Evolutionary conservation across 306 rosid genomes (phyloP), one percentile per base, ranked within the genome.

Genomic region (Potentilla sterilis): DNA sequence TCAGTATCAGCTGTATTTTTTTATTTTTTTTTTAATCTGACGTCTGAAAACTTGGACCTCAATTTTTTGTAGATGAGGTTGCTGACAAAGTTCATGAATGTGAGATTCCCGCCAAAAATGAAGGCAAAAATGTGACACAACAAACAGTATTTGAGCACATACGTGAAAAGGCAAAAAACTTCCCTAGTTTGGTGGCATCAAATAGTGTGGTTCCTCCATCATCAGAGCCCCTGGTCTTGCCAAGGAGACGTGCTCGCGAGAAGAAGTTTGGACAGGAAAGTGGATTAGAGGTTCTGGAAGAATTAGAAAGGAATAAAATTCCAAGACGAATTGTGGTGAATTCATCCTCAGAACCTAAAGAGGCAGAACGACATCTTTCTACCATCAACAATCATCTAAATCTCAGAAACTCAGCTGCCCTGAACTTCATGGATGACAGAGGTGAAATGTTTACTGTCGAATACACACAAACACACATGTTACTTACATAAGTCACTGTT

Each of bases 141-240:
- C 83, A 86, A 76, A 89, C 93, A 49, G 92, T 92, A 80, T 95
- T 95, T 85, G 92, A 95, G 63, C 97, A 89, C 88, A 90, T 95
- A 81, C 88, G 98, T 34, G 92, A 90, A 83, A 95, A 92, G 79
- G 88, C 98, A 76, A 92, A 87, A 85, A 87, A 74, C 81, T 90
- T 90, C 70, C 83, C 88, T 44, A 76, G 77, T 46, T 73, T 86
- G 75, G 76, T 85, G 62, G 59, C 93, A 41, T 79, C 89, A 74
- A 84, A 83, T 78, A 81, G 52, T 62, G 70, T 82, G 74, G 75
- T 68, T 78, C 74, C 86, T 46, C 83, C 91, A 54, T 74, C 95
- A 51, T 63, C 85, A 21, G 92, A 83, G 77, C 82, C 86, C 70
- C 80, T 81, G 74, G 67, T 74, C 57, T 74, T 71, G 58, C 69